These are phyloP conservation scores for Herpetospermum pedunculosum DNA, from an alignment of 306 rosid genomes.

Conservation along the genomic window DNA sequence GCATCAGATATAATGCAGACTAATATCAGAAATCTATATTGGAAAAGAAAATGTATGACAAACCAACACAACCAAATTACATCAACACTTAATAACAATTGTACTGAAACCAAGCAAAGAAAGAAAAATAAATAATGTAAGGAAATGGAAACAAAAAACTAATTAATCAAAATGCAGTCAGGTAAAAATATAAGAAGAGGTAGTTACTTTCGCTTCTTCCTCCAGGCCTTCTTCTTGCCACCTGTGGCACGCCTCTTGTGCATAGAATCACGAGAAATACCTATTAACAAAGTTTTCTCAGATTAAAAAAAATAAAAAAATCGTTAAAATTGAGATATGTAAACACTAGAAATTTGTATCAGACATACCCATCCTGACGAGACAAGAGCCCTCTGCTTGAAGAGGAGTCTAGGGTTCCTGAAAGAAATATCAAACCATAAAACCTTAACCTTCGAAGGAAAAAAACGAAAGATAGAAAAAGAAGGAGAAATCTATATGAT, in stretches of 20 bases:
- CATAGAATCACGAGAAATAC: slow-evolving; percentile 8
- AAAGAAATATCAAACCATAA: neutral
- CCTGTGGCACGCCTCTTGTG: slow-evolving; percentile 6
- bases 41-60: neutral
- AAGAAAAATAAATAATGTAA: neutral
- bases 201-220: slow-evolving; percentile 4
- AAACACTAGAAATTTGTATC: no score
- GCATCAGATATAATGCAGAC: neutral
- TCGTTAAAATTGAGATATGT: neutral
- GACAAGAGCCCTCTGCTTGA: neutral
- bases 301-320: neutral
- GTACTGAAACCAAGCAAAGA: neutral
- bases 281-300: neutral
- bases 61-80: neutral
- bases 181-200: neutral
- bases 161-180: neutral
- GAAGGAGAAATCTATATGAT: neutral
- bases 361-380: neutral
- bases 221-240: slow-evolving; percentile 7
- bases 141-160: neutral
- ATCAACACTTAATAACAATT: neutral
- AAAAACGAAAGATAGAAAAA: neutral
- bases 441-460: neutral
- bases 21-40: neutral
- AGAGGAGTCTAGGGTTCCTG: neutral